phyloP scores from a whole-genome alignment of 768 basidiomycete genomes.

The Termitomyces sp. region DNA sequence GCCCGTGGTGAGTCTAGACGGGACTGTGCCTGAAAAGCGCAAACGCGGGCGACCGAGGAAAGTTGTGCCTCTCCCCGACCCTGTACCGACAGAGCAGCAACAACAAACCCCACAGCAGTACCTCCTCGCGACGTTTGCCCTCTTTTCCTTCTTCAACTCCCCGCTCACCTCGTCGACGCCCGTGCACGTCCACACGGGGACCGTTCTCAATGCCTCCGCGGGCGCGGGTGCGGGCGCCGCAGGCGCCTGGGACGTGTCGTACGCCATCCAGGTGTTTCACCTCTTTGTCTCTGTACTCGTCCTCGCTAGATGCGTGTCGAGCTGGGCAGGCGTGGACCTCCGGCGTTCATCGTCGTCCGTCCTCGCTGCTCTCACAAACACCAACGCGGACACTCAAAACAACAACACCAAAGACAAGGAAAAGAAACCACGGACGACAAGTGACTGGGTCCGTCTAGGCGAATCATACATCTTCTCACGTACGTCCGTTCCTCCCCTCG shows the following conservation, averaged over 20 bases:
- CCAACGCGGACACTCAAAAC: not conserved
- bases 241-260: constrained; percentile 39
- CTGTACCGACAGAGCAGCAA: constrained; percentile 15
- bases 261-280: constrained; percentile 59
- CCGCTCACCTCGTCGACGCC: constrained; percentile 43
- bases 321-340: constrained; percentile 32
- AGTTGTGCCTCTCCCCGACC: constrained; percentile 37
- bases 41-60: constrained; percentile 84
- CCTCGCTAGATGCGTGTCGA: constrained; percentile 45
- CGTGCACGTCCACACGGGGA: constrained; percentile 51
- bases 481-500: constrained; percentile 15
- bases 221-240: not conserved
- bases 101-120: constrained; percentile 45
- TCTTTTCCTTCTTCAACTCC: constrained; percentile 85
- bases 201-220: constrained; percentile 37
- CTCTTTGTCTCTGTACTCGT: constrained; percentile 60
- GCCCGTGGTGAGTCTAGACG: constrained; percentile 23
- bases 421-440: too few relatives aligned
- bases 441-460: constrained; percentile 25
- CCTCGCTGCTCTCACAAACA: too few relatives aligned
- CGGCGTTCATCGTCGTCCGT: not conserved
- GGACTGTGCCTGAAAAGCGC: constrained; percentile 60
- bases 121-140: constrained; percentile 75
- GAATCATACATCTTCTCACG: constrained; percentile 29
- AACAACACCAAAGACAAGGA: not conserved